Base-by-base conservation (phyloP, 2,329 filamentous ascomycete genomes). In the Didymella exigua region DNA sequence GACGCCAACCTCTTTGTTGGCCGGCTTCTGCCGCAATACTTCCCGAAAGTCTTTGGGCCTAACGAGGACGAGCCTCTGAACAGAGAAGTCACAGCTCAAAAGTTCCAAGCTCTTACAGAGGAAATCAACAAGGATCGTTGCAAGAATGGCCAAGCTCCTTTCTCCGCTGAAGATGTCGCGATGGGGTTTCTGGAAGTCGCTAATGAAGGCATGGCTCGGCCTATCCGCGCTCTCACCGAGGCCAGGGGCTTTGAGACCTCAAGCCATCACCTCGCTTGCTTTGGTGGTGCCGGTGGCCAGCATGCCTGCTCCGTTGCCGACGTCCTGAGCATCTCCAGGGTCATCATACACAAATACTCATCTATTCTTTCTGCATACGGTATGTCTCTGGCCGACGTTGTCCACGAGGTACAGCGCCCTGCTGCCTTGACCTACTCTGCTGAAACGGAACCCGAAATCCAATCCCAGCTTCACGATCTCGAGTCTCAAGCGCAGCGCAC, bases 11-110 rank as follows among this genome's bases (percentile, higher is more conserved):
- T 96, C 7, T 90, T 90, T 65, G 83, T 96, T 0, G 91, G 91
- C 0, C 83, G 91, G 30, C 79, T 96, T 3, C 76, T 96, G 2
- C 91, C 91, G 0, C 89, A 93, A 53, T 93, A 92, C 78, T 96
- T 96, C 68, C 91, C 91, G 0, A 91, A 91, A 70, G 96, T 96
- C 53, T 96, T 96, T 66, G 92, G 92, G 34, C 87, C 89, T 69
- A 87, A 91, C 41, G 92, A 96, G 70, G 81, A 96, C 55, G 83
- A 93, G 70, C 86, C 86, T 0, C 76, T 96, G 2, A 91, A 96
- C 67, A 78, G 83, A 1, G 82, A 88, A 56, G 87, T 89, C 0
- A 93, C 89, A 62, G 82, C 84, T 68, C 84, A 83, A 63, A 82
- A 89, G 1, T 88, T 96, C 46, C 80, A 88, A 59, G 85, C 90